Conservation (phyloP, 306 rosid genomes). For the Sicyos baderoa region DNA sequence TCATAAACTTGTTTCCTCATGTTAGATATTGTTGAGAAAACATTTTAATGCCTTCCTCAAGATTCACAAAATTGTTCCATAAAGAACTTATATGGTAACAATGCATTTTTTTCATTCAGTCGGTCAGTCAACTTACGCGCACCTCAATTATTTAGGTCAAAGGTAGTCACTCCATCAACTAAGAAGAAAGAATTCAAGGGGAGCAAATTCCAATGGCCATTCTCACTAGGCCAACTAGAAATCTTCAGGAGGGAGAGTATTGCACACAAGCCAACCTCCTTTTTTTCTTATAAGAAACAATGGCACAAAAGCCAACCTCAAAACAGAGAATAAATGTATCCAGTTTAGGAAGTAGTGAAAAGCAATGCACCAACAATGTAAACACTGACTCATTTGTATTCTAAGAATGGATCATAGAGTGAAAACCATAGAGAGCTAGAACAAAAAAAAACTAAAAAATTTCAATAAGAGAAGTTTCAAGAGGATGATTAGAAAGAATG, state of each 20-base stretch:
- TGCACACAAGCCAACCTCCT: background rate
- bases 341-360: too few species aligned
- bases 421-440: background rate
- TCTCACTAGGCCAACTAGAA: background rate
- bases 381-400: background rate
- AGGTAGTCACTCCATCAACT: background rate
- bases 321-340: too few species aligned
- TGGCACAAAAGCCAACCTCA: too few species aligned
- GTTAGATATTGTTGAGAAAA: too few species aligned
- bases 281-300: too few species aligned
- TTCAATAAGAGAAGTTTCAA: background rate
- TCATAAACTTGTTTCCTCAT: too few species aligned
- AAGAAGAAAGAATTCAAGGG: background rate
- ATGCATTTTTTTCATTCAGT: too few species aligned
- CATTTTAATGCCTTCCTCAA: too few species aligned
- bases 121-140: too few species aligned
- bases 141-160: too few species aligned
- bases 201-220: background rate
- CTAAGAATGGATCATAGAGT: slow-evolving; percentile 28
- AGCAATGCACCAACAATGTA: background rate
- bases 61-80: too few species aligned
- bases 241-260: background rate
- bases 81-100: too few species aligned
- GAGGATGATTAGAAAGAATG: background rate
- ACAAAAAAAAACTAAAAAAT: background rate